These are phyloP conservation scores for Musa schizocarpa DNA, from an alignment of 176 grass and related monocot species.

Conservation along the genomic window DNA sequence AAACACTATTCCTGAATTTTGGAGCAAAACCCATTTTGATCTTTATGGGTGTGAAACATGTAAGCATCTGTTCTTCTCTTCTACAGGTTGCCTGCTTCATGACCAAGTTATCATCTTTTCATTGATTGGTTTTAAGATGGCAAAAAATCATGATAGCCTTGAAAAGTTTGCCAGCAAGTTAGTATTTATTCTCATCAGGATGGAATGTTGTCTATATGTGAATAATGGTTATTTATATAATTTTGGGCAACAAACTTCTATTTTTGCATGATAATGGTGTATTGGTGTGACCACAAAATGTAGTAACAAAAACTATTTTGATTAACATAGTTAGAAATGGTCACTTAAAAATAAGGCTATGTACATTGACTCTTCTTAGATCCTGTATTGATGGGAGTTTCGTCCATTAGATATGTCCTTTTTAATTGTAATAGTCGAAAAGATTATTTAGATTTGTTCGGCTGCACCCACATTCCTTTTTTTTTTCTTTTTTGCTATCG, in stretches of 20 bases:
- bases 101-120: background rate
- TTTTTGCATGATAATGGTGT: too few species aligned
- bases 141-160: background rate
- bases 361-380: too few species aligned
- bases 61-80: slow-evolving; percentile 3
- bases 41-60: slow-evolving; percentile 19
- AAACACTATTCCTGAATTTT: slow-evolving; percentile 8
- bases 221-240: background rate
- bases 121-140: background rate
- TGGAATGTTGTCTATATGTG: background rate
- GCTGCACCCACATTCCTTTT: too few species aligned
- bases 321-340: too few species aligned
- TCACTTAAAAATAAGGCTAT: too few species aligned
- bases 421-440: too few species aligned
- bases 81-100: background rate
- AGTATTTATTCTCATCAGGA: background rate
- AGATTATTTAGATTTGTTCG: too few species aligned
- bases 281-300: too few species aligned
- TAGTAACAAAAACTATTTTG: too few species aligned
- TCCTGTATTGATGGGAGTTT: too few species aligned
- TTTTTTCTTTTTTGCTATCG: too few species aligned
- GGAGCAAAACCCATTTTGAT: slow-evolving; percentile 18
- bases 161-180: background rate
- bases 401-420: too few species aligned
- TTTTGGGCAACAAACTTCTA: background rate